These are phyloP conservation scores for Ramaria sp. DNA, from an alignment of 768 basidiomycete species.

Conservation along the genomic window DNA sequence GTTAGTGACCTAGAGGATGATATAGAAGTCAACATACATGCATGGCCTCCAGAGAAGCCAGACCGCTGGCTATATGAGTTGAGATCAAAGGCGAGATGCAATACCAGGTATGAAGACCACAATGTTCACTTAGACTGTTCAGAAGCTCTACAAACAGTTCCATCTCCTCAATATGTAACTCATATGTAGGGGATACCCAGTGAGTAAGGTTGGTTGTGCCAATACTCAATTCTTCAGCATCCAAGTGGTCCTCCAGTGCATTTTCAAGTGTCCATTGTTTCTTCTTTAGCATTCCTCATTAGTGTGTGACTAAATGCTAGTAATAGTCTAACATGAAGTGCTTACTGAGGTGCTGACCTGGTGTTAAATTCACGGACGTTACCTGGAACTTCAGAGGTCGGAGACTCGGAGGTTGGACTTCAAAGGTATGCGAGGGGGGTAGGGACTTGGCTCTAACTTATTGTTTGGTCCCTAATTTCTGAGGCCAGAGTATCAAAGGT, in stretches of 20 bases:
- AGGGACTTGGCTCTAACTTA: too few relatives aligned
- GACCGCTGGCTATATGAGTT: background rate
- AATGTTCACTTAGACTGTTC: background rate
- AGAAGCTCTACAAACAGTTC: background rate
- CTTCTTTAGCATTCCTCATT: too few relatives aligned
- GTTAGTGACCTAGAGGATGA: too few relatives aligned
- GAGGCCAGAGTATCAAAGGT: too few relatives aligned
- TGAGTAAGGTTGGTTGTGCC: background rate
- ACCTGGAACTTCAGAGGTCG: too few relatives aligned
- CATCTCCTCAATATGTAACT: background rate
- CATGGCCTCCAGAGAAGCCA: background rate
- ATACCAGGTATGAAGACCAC: background rate
- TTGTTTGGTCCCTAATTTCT: too few relatives aligned
- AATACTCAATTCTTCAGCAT: background rate
- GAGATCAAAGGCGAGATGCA: background rate
- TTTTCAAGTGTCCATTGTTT: background rate
- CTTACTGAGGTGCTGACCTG: too few relatives aligned
- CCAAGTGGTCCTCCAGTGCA: background rate
- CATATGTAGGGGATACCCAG: background rate
- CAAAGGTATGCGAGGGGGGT: too few relatives aligned
- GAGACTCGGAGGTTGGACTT: too few relatives aligned
- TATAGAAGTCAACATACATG: background rate
- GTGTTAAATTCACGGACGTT: too few relatives aligned
- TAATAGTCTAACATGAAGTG: too few relatives aligned
- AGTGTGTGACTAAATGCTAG: too few relatives aligned